Conservation (phyloP, 345 rosid species). For the Linum lewisii region DNA sequence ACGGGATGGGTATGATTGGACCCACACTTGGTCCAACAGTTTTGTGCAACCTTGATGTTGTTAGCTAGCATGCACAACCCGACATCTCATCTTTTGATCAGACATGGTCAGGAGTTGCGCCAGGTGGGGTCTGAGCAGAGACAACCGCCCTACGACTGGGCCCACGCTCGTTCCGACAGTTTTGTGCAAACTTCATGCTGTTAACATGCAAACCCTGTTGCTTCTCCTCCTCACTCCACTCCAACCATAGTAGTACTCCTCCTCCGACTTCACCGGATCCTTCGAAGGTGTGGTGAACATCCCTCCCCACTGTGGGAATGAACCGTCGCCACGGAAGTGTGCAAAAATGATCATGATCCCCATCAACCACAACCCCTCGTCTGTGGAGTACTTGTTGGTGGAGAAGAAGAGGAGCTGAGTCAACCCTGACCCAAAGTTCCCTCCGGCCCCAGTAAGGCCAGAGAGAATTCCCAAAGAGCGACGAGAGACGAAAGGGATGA, state of each 20-base stretch:
- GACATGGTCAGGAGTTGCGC: slow-evolving; percentile 36
- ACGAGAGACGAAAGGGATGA: slow-evolving; percentile 66
- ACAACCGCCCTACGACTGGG: slow-evolving; percentile 17
- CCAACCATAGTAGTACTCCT: slow-evolving; percentile 48
- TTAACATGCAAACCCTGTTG: slow-evolving; percentile 41
- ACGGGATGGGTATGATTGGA: too few species aligned
- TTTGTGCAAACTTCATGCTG: slow-evolving; percentile 65
- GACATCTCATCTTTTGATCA: neutral
- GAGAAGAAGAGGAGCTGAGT: slow-evolving; percentile 66
- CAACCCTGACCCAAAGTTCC: slow-evolving; percentile 72
- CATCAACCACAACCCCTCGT: slow-evolving; percentile 51
- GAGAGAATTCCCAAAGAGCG: slow-evolving; percentile 71
- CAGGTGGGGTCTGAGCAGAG: slow-evolving; percentile 37
- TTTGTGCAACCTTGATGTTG: too few species aligned
- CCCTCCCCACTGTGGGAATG: slow-evolving; percentile 84
- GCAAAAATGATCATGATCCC: slow-evolving; percentile 57
- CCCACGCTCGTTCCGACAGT: slow-evolving; percentile 67
- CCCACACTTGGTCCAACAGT: too few species aligned
- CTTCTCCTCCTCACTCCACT: slow-evolving; percentile 69
- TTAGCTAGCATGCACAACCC: neutral
- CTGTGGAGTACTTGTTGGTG: slow-evolving; percentile 38
- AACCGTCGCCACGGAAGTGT: slow-evolving; percentile 54
- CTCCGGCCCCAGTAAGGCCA: slow-evolving; percentile 69
- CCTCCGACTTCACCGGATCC: slow-evolving; percentile 32
- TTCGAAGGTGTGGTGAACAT: slow-evolving; percentile 55